Conservation (phyloP, 495 filamentous ascomycete genomes). For the Penicillium antarcticum region DNA sequence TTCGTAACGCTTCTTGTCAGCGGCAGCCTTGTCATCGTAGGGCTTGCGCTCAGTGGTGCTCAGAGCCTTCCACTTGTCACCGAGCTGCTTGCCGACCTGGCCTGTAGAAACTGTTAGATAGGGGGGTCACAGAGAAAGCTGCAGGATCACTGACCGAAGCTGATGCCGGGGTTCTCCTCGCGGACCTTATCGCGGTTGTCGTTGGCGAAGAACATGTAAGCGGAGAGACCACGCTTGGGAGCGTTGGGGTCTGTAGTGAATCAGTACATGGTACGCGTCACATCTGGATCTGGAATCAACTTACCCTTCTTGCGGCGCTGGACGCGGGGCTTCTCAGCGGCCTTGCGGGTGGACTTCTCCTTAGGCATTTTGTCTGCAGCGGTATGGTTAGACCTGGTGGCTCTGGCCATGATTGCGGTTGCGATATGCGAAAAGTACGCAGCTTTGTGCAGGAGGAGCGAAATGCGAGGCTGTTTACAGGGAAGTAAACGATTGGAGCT, state of each 20-base stretch:
- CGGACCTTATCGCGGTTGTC: conserved; percentile 97
- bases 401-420: background rate
- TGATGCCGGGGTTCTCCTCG: conserved; percentile 96
- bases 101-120: conserved; percentile 47
- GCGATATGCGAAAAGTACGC: background rate
- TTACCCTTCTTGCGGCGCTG: conserved; percentile 84
- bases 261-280: conserved; percentile 8
- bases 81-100: conserved; percentile 95
- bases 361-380: conserved; percentile 65
- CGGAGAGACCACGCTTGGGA: conserved; percentile 97
- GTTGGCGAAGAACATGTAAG: conserved; percentile 99
- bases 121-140: background rate
- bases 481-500: too few species aligned
- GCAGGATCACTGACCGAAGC: conserved; percentile 67
- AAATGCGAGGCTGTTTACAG: too few species aligned
- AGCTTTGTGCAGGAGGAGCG: too few species aligned
- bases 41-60: conserved; percentile 83
- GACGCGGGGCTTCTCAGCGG: conserved; percentile 46
- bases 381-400: background rate
- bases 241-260: conserved; percentile 80
- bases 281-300: conserved; percentile 22
- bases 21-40: conserved; percentile 91
- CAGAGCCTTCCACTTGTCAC: conserved; percentile 96
- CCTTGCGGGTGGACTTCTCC: conserved; percentile 57
- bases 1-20: conserved; percentile 98